Evolutionary conservation across 2,329 filamentous ascomycete genomes (phyloP), one percentile per base, ranked within the genome.

Genomic region (Amphichorda felina): DNA sequence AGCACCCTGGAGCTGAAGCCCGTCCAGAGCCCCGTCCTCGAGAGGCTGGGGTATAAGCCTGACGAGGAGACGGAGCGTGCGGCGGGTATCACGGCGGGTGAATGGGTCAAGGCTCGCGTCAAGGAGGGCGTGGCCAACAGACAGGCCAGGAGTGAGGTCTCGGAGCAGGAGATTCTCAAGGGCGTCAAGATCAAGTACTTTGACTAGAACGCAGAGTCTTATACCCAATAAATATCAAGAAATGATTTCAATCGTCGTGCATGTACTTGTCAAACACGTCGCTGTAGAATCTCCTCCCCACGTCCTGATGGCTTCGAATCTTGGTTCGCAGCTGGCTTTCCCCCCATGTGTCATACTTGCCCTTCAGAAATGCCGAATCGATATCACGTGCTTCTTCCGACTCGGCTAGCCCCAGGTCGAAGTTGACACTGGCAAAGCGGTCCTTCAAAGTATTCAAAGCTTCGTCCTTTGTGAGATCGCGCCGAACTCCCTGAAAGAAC

Each of bases 311-410:
- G 37, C 67, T 71, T 10, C 67, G 52, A 9, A 71, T 59, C 48
- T 72, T 72, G 2, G 66, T 72, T 37, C 69, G 53, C 28, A 73
- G 45, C 49, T 72, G 67, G 5, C 63, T 61, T 47, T 72, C 69
- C 0, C 68, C 70, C 66, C 68, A 71, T 0, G 68, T 72, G 35
- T 70, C 60, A 39, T 70, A 72, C 27, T 54, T 57, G 1, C 66
- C 66, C 10, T 50, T 55, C 25, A 70, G 42, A 38, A 72, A 72
- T 0, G 65, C 54, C 24, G 66, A 68, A 40, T 71, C 68, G 30
- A 72, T 55, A 8, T 42, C 45, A 5, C 41, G 43, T 1, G 49
- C 61, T 37, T 61, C 59, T 0, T 47, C 50, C 3, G 56, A 57
- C 41, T 62, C 57, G 18, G 14, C 46, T 46, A 4, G 24, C 24